A percentile compares a stretch with the other conserved stretches of the same genome.
These are phyloP conservation scores for Sporothrix euskadiensis DNA, from an alignment of 2,329 filamentous ascomycete genomes.

Conservation along the genomic window DNA sequence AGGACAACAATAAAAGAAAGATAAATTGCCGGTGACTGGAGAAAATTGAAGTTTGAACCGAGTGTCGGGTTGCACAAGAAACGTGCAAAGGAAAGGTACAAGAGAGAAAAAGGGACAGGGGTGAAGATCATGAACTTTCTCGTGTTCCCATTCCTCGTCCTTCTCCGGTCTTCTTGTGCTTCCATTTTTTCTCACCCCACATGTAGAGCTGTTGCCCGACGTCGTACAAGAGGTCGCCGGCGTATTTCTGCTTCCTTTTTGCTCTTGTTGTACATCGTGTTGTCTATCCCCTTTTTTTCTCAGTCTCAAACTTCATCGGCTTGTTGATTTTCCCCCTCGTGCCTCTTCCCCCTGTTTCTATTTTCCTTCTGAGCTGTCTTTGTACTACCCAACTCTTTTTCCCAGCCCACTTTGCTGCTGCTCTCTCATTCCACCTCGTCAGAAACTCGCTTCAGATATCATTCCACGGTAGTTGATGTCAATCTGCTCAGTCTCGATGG, in stretches of 20 bases:
- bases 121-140: neutral
- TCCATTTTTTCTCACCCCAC: neutral
- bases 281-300: neutral
- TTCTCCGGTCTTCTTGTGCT: neutral
- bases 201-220: neutral
- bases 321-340: neutral
- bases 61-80: neutral
- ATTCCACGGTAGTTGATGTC: neutral
- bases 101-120: neutral
- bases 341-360: neutral
- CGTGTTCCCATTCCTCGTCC: neutral
- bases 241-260: neutral
- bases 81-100: neutral
- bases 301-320: neutral
- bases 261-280: neutral
- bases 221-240: neutral
- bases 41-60: neutral
- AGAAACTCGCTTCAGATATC: neutral
- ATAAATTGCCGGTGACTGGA: neutral
- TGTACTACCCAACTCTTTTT: neutral
- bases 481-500: neutral
- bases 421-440: neutral
- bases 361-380: neutral
- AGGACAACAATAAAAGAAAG: neutral
- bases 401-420: neutral